Percentiles rank a stretch among this genome's conserved stretches.
These are phyloP conservation scores for Tetracladium maxilliforme DNA, from an alignment of 2,329 filamentous ascomycete species.

Conservation along the genomic window DNA sequence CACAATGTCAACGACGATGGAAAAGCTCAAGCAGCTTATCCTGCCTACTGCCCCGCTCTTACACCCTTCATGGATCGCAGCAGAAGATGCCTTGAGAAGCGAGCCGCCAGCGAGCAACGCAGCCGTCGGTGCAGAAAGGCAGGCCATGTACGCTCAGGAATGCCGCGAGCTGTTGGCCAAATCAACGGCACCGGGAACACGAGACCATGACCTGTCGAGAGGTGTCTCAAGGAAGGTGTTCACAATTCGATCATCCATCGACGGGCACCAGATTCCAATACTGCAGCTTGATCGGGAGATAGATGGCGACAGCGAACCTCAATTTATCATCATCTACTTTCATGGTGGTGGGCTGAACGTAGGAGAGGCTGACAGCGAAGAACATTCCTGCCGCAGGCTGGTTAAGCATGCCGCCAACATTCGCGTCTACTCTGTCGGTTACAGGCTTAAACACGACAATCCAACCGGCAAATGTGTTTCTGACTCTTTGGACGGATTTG, in stretches of 20 bases:
- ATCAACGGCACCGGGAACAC: too few species aligned
- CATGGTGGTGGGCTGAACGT: conserved; percentile 31
- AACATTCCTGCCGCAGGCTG: conserved; percentile 28
- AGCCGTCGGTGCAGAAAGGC: too few species aligned
- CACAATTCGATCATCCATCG: conserved; percentile 16
- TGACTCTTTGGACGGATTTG: conserved; percentile 24
- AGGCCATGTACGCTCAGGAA: too few species aligned
- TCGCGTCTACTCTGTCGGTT: conserved; percentile 27
- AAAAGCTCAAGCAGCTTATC: too few species aligned
- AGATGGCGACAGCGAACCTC: conserved; percentile 4
- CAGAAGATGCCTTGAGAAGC: too few species aligned
- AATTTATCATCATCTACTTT: conserved; percentile 24
- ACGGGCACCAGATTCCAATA: conserved; percentile 20
- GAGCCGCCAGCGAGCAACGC: too few species aligned
- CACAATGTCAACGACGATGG: too few species aligned
- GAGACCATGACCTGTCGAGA: too few species aligned
- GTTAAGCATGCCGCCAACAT: conserved; percentile 13
- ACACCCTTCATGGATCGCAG: too few species aligned
- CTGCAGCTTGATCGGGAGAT: conserved; percentile 14
- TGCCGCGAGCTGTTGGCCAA: too few species aligned
- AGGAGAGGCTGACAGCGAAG: conserved; percentile 32
- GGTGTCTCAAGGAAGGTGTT: conserved; percentile 11
- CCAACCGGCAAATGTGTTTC: conserved; percentile 22
- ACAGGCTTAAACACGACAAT: conserved; percentile 24
- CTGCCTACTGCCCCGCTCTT: too few species aligned